These are phyloP conservation scores for Anisogramma anomala DNA, from an alignment of 2,329 filamentous ascomycete species.

Conservation along the genomic window DNA sequence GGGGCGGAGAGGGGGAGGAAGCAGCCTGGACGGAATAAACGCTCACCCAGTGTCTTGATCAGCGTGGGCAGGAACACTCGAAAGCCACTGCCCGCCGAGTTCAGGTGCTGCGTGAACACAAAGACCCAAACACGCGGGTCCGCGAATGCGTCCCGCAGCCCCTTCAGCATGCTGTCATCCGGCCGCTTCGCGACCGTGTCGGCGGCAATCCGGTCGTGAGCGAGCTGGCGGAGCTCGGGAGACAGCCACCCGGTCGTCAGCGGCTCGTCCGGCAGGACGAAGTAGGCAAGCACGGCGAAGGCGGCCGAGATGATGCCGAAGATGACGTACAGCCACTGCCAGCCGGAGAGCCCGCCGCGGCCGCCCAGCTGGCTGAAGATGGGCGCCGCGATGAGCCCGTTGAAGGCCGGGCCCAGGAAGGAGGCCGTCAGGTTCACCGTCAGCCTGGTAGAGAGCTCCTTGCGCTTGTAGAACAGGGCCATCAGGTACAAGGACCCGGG, in stretches of 20 bases:
- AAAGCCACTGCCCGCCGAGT: conserved; percentile 18
- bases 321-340: conserved; percentile 23
- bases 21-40: too few species aligned
- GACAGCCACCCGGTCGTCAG: conserved; percentile 30
- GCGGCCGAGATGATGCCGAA: neutral
- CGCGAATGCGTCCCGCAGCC: neutral
- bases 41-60: conserved; percentile 31
- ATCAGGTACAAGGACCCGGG: conserved; percentile 40
- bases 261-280: conserved; percentile 25
- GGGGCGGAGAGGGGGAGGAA: too few species aligned
- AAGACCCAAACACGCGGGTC: conserved; percentile 5
- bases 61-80: conserved; percentile 24
- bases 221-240: conserved; percentile 28
- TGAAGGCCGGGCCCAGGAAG: conserved; percentile 56
- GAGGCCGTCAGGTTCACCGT: conserved; percentile 48
- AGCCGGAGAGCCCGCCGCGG: conserved; percentile 25
- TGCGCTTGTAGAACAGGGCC: conserved; percentile 52
- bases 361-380: conserved; percentile 46
- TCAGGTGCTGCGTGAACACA: conserved; percentile 6
- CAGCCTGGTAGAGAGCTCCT: conserved; percentile 50
- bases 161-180: neutral
- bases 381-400: conserved; percentile 49
- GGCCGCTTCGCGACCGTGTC: conserved; percentile 2
- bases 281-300: conserved; percentile 5
- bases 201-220: conserved; percentile 17